These are phyloP conservation scores for Pezicula carpinea DNA, from an alignment of 2,329 filamentous ascomycete genomes.

Conservation along the genomic window DNA sequence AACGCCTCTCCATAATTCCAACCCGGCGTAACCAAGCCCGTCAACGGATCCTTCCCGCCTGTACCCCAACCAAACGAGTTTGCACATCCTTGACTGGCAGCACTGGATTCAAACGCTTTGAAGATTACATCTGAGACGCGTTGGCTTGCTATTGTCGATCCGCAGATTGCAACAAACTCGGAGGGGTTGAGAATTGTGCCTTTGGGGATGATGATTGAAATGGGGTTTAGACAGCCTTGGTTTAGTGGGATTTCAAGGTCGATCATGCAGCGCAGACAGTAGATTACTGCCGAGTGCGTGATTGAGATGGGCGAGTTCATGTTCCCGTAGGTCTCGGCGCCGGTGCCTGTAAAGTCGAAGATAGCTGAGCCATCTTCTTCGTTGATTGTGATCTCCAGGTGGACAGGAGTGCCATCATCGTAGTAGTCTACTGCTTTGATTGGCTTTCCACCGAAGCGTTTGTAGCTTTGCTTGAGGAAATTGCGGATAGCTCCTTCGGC, in stretches of 20 bases:
- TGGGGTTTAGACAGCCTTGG: constrained; percentile 73
- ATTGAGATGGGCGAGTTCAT: constrained; percentile 76
- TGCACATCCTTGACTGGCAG: constrained; percentile 71
- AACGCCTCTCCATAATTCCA: constrained; percentile 86
- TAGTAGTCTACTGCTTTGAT: constrained; percentile 71
- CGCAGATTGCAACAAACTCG: constrained; percentile 68
- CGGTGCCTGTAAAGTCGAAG: constrained; percentile 73
- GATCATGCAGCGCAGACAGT: constrained; percentile 73
- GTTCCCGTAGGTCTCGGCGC: constrained; percentile 69
- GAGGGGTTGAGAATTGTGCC: constrained; percentile 68
- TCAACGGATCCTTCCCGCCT: constrained; percentile 52
- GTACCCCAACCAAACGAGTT: constrained; percentile 82
- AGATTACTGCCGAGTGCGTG: constrained; percentile 77
- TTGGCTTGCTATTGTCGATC: constrained; percentile 28
- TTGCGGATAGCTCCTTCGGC: constrained; percentile 68
- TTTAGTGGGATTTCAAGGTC: constrained; percentile 78
- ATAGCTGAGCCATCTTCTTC: constrained; percentile 68
- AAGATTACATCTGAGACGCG: constrained; percentile 75
- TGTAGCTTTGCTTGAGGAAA: constrained; percentile 63
- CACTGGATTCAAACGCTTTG: constrained; percentile 70
- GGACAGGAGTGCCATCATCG: constrained; percentile 75
- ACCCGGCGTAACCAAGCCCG: constrained; percentile 55
- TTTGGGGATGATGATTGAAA: constrained; percentile 64
- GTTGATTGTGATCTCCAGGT: constrained; percentile 64
- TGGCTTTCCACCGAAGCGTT: constrained; percentile 60